Evolutionary conservation across 1,139 yeast genomes (phyloP), one percentile per base, ranked within the genome.

Genomic region (Scheffersomyces stambukii): DNA sequence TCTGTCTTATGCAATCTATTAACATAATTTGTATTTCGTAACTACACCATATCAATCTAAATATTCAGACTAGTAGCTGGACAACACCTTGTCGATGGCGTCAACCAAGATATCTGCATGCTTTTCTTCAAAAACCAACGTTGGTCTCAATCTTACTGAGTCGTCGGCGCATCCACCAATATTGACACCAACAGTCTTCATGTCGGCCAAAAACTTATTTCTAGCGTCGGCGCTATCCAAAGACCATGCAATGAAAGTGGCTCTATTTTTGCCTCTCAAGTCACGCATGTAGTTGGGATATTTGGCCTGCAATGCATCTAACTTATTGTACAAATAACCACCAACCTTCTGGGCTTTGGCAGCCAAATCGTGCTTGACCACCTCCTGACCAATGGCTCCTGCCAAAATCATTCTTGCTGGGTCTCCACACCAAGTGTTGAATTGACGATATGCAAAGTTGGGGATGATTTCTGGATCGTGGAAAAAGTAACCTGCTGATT

Each of bases 361-460:
- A 21, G 74, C 70, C 43, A 82, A 70, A 44, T 77, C 70, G 54
- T 81, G 63, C 50, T 76, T 75, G 35, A 63, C 58, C 31, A 81
- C 60, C 57, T 81, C 88, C 39, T 69, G 59, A 52, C 76, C 77
- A 44, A 82, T 81, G 40, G 82, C 75, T 41, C 78, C 77, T 32
- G 89, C 81, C 50, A 83, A 69, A 44, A 81, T 62, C 50, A 83
- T 75, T 61, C 81, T 77, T 37, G 86, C 77, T 51, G 91, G 88
- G 64, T 82, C 94, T 45, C 94, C 94, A 58, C 89, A 81, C 94
- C 94, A 82, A 37, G 94, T 82, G 75, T 82, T 82, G 70, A 82
- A 82, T 66, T 82, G 91, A 57, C 93, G 78, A 70, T 79, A 82
- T 26, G 93, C 76, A 54, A 64, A 50, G 54, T 75, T 68, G 43